A percentile compares a stretch with the other conserved stretches of the same genome.
phyloP scores from a whole-genome alignment of 2,329 filamentous ascomycete species.

The Aspergillaceae sp. region DNA sequence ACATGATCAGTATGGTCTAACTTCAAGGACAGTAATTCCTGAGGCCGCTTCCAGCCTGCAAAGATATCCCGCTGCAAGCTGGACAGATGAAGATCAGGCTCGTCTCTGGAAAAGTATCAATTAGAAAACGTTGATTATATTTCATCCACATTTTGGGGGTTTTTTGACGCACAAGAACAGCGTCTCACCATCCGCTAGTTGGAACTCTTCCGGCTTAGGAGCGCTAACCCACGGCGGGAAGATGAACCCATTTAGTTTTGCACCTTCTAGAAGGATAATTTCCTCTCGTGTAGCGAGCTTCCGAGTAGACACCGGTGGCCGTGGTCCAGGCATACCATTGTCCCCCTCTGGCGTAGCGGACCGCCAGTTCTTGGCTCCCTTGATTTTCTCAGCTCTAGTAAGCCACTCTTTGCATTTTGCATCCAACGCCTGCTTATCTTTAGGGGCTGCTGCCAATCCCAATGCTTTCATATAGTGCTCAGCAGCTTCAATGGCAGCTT shows the following conservation, averaged over 20 bases:
- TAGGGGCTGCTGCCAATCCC: constrained; percentile 49
- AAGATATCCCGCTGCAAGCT: constrained; percentile 66
- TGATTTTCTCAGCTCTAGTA: constrained; percentile 66
- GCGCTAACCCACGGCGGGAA: constrained; percentile 77
- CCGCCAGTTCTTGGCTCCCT: constrained; percentile 37
- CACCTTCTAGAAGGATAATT: constrained; percentile 66
- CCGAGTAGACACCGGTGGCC: constrained; percentile 47
- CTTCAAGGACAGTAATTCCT: constrained; percentile 51
- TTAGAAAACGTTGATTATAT: constrained; percentile 9
- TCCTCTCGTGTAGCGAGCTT: constrained; percentile 62
- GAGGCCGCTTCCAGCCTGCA: constrained; percentile 70
- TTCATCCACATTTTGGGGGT: neutral
- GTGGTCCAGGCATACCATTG: constrained; percentile 26
- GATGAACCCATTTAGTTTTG: constrained; percentile 69
- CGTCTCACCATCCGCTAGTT: constrained; percentile 37
- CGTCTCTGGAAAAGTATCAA: constrained; percentile 48
- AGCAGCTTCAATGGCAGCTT: constrained; percentile 65
- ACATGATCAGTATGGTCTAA: constrained; percentile 16
- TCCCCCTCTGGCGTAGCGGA: constrained; percentile 10
- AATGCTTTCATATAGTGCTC: constrained; percentile 76
- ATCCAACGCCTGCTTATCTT: constrained; percentile 59
- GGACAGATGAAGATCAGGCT: constrained; percentile 63
- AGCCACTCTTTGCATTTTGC: constrained; percentile 63
- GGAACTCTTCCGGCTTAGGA: constrained; percentile 56
- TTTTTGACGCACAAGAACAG: constrained; percentile 54